Evolutionary conservation across 1,139 yeast species (phyloP).

Genomic region (Nakaseomyces kungkrabaensis): DNA sequence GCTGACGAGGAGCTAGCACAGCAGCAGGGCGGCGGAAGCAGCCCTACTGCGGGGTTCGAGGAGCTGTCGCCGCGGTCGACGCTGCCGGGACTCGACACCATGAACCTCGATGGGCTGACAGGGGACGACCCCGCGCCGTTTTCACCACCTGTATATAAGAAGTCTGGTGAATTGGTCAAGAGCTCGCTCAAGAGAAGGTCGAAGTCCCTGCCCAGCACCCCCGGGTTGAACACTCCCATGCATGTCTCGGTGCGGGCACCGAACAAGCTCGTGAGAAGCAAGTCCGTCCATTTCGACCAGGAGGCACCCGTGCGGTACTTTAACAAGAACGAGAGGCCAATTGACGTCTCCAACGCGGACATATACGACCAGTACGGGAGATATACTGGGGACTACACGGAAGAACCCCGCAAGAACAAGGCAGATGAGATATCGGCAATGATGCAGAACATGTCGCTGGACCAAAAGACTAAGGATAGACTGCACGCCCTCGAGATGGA

Average conservation of each 20-base stretch:
- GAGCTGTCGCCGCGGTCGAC: constrained; percentile 1
- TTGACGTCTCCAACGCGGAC: constrained; percentile 14
- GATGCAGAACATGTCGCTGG: constrained; percentile 11
- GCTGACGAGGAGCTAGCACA: no score
- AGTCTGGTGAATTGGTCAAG: constrained; percentile 25
- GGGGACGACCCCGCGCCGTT: constrained; percentile 9
- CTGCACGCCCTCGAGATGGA: constrained; percentile 7
- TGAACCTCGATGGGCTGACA: not conserved
- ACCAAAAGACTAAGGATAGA: constrained; percentile 8
- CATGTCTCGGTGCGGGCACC: constrained; percentile 4
- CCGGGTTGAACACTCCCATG: constrained; percentile 8
- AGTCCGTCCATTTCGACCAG: constrained; percentile 28
- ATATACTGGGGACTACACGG: not conserved
- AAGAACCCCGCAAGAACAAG: constrained; percentile 9
- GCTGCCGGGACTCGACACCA: constrained; percentile 1
- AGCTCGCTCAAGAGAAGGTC: constrained; percentile 24
- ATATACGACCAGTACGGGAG: constrained; percentile 1
- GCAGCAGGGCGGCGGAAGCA: not conserved
- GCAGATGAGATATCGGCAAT: constrained; percentile 13
- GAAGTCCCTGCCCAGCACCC: constrained; percentile 27
- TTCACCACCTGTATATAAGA: constrained; percentile 23
- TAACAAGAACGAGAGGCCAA: constrained; percentile 25
- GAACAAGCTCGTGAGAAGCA: constrained; percentile 16
- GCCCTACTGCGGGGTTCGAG: not conserved
- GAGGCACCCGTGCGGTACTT: constrained; percentile 26